Evolutionary conservation across 768 basidiomycete species (phyloP).

Genomic region (Rhizopogon rudus): DNA sequence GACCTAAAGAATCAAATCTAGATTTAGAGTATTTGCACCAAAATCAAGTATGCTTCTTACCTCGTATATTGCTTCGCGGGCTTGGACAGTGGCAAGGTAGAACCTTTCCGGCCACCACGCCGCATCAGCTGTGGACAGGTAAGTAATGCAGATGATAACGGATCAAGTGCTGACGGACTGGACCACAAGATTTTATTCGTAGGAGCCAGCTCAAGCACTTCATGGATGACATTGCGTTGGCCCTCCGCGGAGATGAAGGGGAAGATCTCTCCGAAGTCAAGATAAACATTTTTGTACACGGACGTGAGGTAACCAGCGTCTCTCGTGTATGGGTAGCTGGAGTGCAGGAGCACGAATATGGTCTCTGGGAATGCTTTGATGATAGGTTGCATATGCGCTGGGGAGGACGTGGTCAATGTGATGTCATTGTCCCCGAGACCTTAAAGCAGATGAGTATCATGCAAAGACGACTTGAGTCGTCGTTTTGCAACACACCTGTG

Average conservation of each 20-base stretch:
- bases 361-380: conserved; percentile 60
- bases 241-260: conserved; percentile 61
- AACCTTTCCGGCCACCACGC: conserved; percentile 78
- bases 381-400: conserved; percentile 62
- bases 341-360: conserved; percentile 64
- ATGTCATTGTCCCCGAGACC: conserved; percentile 74
- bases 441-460: background rate
- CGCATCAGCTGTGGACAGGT: conserved; percentile 42
- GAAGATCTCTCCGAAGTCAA: conserved; percentile 81
- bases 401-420: conserved; percentile 49
- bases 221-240: conserved; percentile 52
- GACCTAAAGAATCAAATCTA: conserved; percentile 38
- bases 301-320: conserved; percentile 76
- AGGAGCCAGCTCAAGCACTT: conserved; percentile 67
- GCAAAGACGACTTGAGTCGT: too few species aligned
- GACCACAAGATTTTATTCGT: conserved; percentile 83
- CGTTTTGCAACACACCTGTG: conserved; percentile 35
- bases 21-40: background rate
- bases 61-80: conserved; percentile 54
- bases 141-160: background rate
- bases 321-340: conserved; percentile 73
- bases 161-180: conserved; percentile 37
- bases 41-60: conserved; percentile 28
- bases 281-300: conserved; percentile 67
- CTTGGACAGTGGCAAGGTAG: conserved; percentile 63